These are phyloP conservation scores for Phyllosticta citribraziliensis DNA, from an alignment of 2,329 filamentous ascomycete species.

Conservation along the genomic window DNA sequence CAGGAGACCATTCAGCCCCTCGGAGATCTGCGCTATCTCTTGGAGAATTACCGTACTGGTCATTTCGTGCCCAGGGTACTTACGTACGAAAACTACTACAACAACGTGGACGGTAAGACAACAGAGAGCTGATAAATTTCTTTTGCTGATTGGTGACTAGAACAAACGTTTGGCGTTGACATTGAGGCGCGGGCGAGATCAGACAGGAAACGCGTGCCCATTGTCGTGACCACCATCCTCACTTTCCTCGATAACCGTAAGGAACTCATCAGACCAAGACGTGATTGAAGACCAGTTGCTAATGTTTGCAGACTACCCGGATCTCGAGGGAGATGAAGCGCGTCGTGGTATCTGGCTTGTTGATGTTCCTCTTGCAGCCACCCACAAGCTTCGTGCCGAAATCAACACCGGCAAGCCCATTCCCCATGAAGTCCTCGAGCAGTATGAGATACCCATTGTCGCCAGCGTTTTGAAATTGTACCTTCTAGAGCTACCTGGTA, in stretches of 20 bases:
- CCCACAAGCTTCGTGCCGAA: conserved; percentile 70
- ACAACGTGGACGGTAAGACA: conserved; percentile 65
- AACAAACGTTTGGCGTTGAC: conserved; percentile 96
- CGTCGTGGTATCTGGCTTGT: conserved; percentile 88
- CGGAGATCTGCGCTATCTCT: conserved; percentile 81
- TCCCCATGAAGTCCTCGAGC: conserved; percentile 64
- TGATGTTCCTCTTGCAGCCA: conserved; percentile 76
- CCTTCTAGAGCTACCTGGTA: conserved; percentile 85
- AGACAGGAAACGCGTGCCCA: conserved; percentile 88
- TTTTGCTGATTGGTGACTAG: conserved; percentile 28
- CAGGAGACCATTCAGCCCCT: conserved; percentile 96
- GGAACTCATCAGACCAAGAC: conserved; percentile 13
- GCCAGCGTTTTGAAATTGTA: conserved; percentile 91
- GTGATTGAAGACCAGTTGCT: conserved; percentile 6
- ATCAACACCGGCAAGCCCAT: conserved; percentile 83
- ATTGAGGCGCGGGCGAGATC: conserved; percentile 89
- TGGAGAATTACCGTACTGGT: conserved; percentile 95
- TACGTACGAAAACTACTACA: conserved; percentile 98
- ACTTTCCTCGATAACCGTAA: conserved; percentile 83
- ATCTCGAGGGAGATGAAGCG: conserved; percentile 92
- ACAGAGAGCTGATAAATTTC: no score
- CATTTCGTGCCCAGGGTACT: conserved; percentile 84
- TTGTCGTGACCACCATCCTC: conserved; percentile 83
- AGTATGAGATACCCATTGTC: conserved; percentile 89
- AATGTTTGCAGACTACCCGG: conserved; percentile 60